Conservation (phyloP, 2,329 filamentous ascomycete species). For the Monosporascus ibericus region DNA sequence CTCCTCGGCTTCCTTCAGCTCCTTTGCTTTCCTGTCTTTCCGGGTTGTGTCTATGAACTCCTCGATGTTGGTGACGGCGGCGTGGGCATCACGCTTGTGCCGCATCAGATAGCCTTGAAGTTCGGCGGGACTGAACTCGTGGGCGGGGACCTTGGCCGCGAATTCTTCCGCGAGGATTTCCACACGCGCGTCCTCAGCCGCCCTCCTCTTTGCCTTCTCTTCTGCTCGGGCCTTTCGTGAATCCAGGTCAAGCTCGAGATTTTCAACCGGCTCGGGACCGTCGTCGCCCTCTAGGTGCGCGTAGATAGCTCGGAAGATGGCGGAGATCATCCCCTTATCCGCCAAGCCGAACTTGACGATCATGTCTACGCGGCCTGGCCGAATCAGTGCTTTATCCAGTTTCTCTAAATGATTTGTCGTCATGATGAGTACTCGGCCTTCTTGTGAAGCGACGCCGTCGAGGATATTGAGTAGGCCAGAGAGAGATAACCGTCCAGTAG, state of each 20-base stretch:
- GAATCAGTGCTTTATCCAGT: constrained; percentile 56
- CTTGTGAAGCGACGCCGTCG: constrained; percentile 63
- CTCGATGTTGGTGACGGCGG: constrained; percentile 39
- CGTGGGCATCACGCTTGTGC: constrained; percentile 46
- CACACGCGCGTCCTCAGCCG: constrained; percentile 34
- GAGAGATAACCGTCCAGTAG: constrained; percentile 50
- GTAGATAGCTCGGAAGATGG: constrained; percentile 55
- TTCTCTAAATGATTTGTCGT: constrained; percentile 60
- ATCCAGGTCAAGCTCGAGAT: constrained; percentile 23
- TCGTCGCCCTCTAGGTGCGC: constrained; percentile 45
- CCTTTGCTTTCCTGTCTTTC: constrained; percentile 31
- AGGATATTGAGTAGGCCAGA: constrained; percentile 77
- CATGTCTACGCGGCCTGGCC: constrained; percentile 57
- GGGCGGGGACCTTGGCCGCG: constrained; percentile 42
- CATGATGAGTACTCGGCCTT: constrained; percentile 59
- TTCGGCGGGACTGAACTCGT: constrained; percentile 55
- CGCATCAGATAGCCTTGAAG: constrained; percentile 53
- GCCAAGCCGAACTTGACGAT: constrained; percentile 50
- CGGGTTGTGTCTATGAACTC: constrained; percentile 45
- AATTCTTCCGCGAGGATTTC: constrained; percentile 42
- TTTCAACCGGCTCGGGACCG: constrained; percentile 14
- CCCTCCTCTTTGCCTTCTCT: constrained; percentile 26
- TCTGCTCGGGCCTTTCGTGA: constrained; percentile 19
- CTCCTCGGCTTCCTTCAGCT: constrained; percentile 26
- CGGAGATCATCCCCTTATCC: constrained; percentile 43